Percentiles rank a stretch among this genome's conserved stretches.
phyloP scores from a whole-genome alignment of 1,284 basidiomycete genomes.

The Pseudozyma pruni region DNA sequence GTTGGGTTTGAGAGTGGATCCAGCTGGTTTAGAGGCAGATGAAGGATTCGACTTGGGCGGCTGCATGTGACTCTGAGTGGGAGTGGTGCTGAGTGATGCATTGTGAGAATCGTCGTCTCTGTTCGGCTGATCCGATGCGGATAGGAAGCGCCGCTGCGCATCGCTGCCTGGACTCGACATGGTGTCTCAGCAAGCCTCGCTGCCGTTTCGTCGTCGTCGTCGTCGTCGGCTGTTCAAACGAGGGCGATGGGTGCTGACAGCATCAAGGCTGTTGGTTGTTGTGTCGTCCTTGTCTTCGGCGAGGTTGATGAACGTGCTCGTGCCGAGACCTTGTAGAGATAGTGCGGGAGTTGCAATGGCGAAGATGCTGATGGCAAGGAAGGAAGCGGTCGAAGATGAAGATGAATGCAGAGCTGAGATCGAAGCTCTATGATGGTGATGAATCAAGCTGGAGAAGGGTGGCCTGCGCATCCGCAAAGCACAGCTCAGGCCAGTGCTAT shows the following conservation, averaged over 20 bases:
- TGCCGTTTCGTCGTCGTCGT: neutral
- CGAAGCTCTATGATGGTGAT: too few relatives aligned
- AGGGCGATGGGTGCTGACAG: neutral
- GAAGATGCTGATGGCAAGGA: too few relatives aligned
- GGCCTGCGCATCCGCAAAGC: too few relatives aligned
- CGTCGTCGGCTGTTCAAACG: neutral
- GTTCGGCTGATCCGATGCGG: conserved; percentile 7
- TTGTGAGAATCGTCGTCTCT: conserved; percentile 22
- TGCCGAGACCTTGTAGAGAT: neutral
- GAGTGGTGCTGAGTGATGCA: conserved; percentile 54
- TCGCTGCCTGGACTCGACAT: conserved; percentile 38
- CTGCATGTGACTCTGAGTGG: conserved; percentile 49
- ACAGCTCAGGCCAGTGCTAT: too few relatives aligned
- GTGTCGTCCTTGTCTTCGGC: too few relatives aligned
- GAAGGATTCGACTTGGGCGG: conserved; percentile 25
- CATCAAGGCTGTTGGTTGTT: conserved; percentile 3
- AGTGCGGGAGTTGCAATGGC: neutral
- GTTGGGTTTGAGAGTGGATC: conserved; percentile 25
- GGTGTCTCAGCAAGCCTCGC: neutral
- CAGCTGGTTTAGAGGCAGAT: conserved; percentile 21
- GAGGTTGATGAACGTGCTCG: neutral
- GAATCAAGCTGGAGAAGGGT: too few relatives aligned
- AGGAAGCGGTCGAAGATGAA: too few relatives aligned
- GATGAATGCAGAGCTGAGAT: neutral
- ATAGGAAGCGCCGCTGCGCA: conserved; percentile 22